A percentile compares a stretch with the other conserved stretches of the same genome.
These are phyloP conservation scores for Prunus fruticosa DNA, from an alignment of 306 rosid genomes.

Conservation along the genomic window DNA sequence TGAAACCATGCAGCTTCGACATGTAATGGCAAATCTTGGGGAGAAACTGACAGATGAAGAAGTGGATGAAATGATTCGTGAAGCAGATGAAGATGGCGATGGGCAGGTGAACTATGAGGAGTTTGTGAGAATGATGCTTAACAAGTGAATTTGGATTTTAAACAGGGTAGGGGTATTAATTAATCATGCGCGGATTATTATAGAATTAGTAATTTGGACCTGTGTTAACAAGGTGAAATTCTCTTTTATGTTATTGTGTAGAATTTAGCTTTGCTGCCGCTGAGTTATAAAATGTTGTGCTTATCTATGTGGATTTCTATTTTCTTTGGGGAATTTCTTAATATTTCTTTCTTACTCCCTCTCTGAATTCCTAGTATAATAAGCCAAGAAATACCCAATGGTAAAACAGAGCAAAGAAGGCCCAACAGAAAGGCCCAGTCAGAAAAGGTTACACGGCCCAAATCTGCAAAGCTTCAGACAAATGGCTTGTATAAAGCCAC, in stretches of 20 bases:
- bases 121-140: conserved; percentile 33
- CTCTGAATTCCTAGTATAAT: no score
- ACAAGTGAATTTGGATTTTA: conserved; percentile 12
- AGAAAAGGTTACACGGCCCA: no score
- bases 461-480: no score
- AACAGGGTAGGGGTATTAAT: not conserved
- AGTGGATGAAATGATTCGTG: conserved; percentile 29
- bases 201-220: conserved; percentile 8
- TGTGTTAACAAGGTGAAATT: not conserved
- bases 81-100: conserved; percentile 28
- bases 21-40: conserved; percentile 27
- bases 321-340: not conserved
- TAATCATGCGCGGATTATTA: not conserved
- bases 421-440: no score
- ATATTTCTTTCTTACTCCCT: no score
- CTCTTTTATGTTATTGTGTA: not conserved
- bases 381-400: no score
- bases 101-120: conserved; percentile 34
- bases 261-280: not conserved
- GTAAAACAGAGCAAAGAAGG: no score
- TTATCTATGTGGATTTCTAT: not conserved
- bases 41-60: conserved; percentile 34
- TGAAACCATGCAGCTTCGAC: conserved; percentile 25
- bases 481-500: no score
- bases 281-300: not conserved